These are phyloP conservation scores for Colletotrichum melonis DNA, from an alignment of 2,329 filamentous ascomycete species.

Conservation along the genomic window DNA sequence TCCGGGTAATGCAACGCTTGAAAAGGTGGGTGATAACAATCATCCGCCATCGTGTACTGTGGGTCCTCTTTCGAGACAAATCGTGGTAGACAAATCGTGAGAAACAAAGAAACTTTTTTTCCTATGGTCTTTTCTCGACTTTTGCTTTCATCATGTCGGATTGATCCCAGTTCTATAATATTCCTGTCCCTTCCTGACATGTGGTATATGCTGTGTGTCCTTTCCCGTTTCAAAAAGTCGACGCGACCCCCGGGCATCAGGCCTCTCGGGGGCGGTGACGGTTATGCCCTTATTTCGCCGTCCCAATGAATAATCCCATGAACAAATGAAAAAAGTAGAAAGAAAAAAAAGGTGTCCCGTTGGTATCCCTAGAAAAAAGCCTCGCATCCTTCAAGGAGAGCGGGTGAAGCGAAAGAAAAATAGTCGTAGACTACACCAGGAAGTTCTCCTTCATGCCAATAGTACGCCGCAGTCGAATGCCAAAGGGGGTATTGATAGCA, in stretches of 20 bases:
- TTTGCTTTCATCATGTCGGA: slow-evolving; percentile 34
- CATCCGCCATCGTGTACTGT: not conserved
- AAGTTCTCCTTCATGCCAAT: slow-evolving; percentile 34
- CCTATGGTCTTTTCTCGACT: slow-evolving; percentile 36
- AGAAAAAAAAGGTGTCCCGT: slow-evolving; percentile 1
- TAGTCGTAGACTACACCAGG: slow-evolving; percentile 36
- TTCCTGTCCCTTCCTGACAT: slow-evolving; percentile 30
- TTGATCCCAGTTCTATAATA: slow-evolving; percentile 36
- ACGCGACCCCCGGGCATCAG: slow-evolving; percentile 21
- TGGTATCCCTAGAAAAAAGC: slow-evolving; percentile 25
- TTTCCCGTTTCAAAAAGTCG: slow-evolving; percentile 28
- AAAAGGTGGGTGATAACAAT: not conserved
- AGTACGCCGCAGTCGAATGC: slow-evolving; percentile 37
- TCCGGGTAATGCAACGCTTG: not conserved
- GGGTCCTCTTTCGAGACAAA: not conserved
- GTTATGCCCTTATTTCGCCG: slow-evolving; percentile 34
- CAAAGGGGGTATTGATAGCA: slow-evolving; percentile 36
- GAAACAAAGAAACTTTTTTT: slow-evolving; percentile 30
- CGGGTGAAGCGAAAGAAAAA: slow-evolving; percentile 33
- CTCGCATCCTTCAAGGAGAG: slow-evolving; percentile 35
- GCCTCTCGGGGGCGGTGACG: slow-evolving; percentile 30
- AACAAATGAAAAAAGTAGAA: slow-evolving; percentile 19
- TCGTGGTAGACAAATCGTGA: not conserved
- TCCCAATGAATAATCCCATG: slow-evolving; percentile 17
- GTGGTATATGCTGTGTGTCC: slow-evolving; percentile 34